Evolutionary conservation across 148 eudicot species (phyloP).

Genomic region (Cornus florida): DNA sequence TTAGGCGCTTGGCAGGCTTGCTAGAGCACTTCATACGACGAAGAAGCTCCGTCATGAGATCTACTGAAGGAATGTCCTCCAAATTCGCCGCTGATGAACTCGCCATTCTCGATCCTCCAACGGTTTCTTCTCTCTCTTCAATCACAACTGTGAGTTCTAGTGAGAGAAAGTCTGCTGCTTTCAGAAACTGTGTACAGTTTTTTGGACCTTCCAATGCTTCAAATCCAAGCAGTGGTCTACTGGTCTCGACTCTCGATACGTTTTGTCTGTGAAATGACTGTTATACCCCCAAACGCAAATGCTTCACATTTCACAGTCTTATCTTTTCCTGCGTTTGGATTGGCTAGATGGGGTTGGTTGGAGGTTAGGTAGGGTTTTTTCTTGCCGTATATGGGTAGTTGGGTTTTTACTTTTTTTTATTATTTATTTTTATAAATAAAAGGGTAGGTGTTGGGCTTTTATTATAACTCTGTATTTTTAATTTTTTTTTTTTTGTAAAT

Average conservation of each 20-base stretch:
- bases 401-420: no score
- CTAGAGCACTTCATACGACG: slow-evolving; percentile 90
- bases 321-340: no score
- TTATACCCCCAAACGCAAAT: neutral
- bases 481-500: no score
- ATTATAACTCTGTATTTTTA: no score
- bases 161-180: neutral
- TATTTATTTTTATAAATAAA: no score
- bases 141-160: neutral
- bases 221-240: slow-evolving; percentile 17
- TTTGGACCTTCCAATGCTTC: slow-evolving; percentile 22
- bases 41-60: slow-evolving; percentile 86
- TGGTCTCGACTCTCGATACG: neutral
- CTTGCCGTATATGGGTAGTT: no score
- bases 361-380: no score
- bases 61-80: slow-evolving; percentile 72
- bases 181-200: neutral
- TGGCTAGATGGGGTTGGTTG: no score
- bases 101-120: slow-evolving; percentile 29
- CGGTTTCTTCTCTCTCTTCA: neutral
- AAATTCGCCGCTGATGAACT: slow-evolving; percentile 31
- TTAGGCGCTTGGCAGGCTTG: slow-evolving; percentile 94
- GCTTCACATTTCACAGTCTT: no score
- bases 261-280: neutral
- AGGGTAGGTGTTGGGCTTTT: no score